A percentile compares a stretch with the other conserved stretches of the same genome.
Conservation (phyloP, 495 filamentous ascomycete species). For the Lasiosphaeris hirsuta region DNA sequence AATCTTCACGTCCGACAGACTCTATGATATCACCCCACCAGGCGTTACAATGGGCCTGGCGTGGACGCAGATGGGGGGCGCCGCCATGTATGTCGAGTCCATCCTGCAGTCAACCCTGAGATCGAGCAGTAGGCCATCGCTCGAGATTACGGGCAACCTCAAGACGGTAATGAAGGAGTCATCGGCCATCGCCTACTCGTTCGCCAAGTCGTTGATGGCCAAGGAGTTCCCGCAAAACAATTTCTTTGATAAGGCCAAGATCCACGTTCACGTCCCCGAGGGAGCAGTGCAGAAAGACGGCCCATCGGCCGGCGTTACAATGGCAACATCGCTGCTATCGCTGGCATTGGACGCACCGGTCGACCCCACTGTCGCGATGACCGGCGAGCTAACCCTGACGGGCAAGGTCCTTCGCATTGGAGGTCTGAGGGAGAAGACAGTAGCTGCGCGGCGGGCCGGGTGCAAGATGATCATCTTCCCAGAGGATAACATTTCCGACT, state of each 20-base stretch:
- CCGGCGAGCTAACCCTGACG: constrained; percentile 94
- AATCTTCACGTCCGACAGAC: constrained; percentile 88
- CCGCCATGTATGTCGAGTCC: constrained; percentile 94
- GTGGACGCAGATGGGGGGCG: constrained; percentile 97
- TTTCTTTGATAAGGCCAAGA: constrained; percentile 94
- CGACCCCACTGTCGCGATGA: constrained; percentile 92
- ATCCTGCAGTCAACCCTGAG: constrained; percentile 82
- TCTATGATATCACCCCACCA: constrained; percentile 93
- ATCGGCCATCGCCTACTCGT: constrained; percentile 89
- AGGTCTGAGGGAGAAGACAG: constrained; percentile 96
- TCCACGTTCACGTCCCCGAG: constrained; percentile 97
- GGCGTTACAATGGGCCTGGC: constrained; percentile 98
- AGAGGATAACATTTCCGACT: constrained; percentile 89
- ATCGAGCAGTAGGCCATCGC: constrained; percentile 64
- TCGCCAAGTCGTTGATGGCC: constrained; percentile 85
- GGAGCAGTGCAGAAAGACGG: constrained; percentile 96
- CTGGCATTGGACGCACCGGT: constrained; percentile 75
- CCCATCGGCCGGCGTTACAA: constrained; percentile 93
- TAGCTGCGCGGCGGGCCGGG: constrained; percentile 89
- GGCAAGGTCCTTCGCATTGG: constrained; percentile 97
- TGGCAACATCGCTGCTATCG: constrained; percentile 88
- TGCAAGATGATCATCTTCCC: constrained; percentile 96
- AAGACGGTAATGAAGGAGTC: constrained; percentile 99
- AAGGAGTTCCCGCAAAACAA: constrained; percentile 79
- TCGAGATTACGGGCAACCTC: constrained; percentile 91